Conservation (phyloP, 768 basidiomycete genomes). For the Pilatotrama ljubarskyi region DNA sequence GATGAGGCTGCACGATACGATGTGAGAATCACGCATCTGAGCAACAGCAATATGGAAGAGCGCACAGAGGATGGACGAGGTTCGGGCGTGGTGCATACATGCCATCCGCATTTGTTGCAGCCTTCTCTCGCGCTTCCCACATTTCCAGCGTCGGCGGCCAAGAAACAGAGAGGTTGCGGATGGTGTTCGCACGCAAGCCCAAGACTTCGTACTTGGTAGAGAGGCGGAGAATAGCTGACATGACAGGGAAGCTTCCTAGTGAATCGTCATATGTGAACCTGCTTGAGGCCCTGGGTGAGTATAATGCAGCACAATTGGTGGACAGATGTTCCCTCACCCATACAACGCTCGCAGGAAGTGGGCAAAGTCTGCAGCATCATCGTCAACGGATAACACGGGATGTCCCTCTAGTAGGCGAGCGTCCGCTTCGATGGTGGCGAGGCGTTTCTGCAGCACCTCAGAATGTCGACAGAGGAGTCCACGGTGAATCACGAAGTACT, state of each 20-base stretch:
- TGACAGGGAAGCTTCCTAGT: conserved; percentile 44
- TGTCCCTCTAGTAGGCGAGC: conserved; percentile 52
- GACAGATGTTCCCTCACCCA: conserved; percentile 31
- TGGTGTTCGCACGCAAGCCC: conserved; percentile 55
- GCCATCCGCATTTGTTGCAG: conserved; percentile 48
- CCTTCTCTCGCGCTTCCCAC: conserved; percentile 72
- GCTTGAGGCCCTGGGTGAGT: background rate
- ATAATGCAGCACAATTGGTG: too few species aligned
- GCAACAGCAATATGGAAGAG: conserved; percentile 8
- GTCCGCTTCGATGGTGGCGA: conserved; percentile 28
- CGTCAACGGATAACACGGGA: conserved; percentile 54
- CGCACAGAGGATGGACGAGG: conserved; percentile 72
- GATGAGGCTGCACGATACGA: conserved; percentile 45
- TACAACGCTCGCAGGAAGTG: conserved; percentile 65
- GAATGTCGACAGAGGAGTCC: conserved; percentile 70
- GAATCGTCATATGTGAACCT: conserved; percentile 4
- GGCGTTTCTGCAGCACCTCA: conserved; percentile 42
- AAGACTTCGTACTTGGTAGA: conserved; percentile 64
- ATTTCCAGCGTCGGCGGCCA: conserved; percentile 65
- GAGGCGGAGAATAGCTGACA: conserved; percentile 60
- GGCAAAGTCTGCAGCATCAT: conserved; percentile 56
- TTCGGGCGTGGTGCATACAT: conserved; percentile 54
- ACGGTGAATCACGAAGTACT: conserved; percentile 70
- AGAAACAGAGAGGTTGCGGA: conserved; percentile 48
- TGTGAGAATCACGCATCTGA: conserved; percentile 5